Base-by-base conservation (phyloP, 345 rosid species). In the Syzygium aqueum region DNA sequence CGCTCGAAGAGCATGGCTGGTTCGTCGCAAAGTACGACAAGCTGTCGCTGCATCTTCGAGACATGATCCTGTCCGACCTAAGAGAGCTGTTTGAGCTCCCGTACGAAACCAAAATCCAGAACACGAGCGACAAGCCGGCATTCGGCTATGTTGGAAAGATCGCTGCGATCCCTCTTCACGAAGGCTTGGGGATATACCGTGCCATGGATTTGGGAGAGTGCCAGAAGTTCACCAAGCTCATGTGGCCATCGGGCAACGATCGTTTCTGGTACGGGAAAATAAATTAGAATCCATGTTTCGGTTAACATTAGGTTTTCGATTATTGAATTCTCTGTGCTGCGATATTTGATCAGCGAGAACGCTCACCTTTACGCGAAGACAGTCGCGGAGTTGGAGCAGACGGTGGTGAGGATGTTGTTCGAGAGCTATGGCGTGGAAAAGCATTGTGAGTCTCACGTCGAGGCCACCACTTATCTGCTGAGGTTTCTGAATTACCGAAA, bases 391-490 rank as follows among this genome's bases (percentile, higher is more conserved):
- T 46, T 94, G 43, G 91, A 92, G 89, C 93, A 91, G 88, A 28
- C 87, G 67, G 90, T 94, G 88, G 89, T 92, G 89, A 88, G 87
- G 85, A 91, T 95, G 95, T 17, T 95, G 84, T 92, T 92, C 50
- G 93, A 92, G 86, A 94, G 94, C 90, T 94, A 93, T 85, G 94
- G 95, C 5, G 7, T 95, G 51, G 89, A 87, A 84, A 89, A 88
- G 33, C 67, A 87, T 87, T 87, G 85, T 7, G 91, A 92, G 84
- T 86, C 90, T 86, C 94, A 92, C 88, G 80, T 84, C 6, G 88
- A 53, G 82, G 89, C 92, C 27, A 90, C 93, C 78, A 90, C 92
- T 37, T 93, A 95, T 84, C 96, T 94, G 52, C 90, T 94, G 14
- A 92, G 96, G 17, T 86, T 93, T 85, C 67, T 93, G 88, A 92